Evolutionary conservation across 2,329 filamentous ascomycete genomes (phyloP).

Genomic region (Pleomassaria siparia): DNA sequence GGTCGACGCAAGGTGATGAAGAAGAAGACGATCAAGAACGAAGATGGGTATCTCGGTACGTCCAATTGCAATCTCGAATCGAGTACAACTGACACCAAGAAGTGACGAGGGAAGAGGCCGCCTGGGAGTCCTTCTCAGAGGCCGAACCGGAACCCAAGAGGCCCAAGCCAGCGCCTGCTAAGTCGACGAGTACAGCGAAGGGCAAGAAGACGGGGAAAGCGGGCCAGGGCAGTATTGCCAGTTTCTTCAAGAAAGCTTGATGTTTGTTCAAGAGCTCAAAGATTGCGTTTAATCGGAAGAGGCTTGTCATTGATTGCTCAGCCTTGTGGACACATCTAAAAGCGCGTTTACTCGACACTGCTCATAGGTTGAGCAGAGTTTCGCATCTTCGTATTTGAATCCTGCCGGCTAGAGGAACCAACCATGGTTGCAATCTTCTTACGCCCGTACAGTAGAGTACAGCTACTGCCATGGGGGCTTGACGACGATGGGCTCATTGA

Average conservation of each 20-base stretch:
- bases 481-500: no score
- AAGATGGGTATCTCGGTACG: constrained; percentile 85
- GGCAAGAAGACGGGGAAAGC: constrained; percentile 49
- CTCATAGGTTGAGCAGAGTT: background rate
- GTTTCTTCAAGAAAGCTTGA: constrained; percentile 81
- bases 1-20: constrained; percentile 80
- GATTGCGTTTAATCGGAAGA: background rate
- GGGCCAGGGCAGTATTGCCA: constrained; percentile 83
- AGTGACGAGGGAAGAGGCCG: constrained; percentile 84
- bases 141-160: constrained; percentile 70
- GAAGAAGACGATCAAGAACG: constrained; percentile 84
- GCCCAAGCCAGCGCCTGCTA: constrained; percentile 48
- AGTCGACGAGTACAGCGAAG: constrained; percentile 52
- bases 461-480: no score
- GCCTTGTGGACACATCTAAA: background rate
- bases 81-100: constrained; percentile 14
- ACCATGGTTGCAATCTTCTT: no score
- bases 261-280: background rate
- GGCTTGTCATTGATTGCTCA: background rate
- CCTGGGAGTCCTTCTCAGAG: constrained; percentile 93
- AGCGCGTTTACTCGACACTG: background rate
- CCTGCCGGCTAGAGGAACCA: no score
- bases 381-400: no score
- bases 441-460: no score
- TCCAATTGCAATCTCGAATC: constrained; percentile 7